phyloP scores from a whole-genome alignment of 768 basidiomycete species.

The Termitomyces bulborhizus region DNA sequence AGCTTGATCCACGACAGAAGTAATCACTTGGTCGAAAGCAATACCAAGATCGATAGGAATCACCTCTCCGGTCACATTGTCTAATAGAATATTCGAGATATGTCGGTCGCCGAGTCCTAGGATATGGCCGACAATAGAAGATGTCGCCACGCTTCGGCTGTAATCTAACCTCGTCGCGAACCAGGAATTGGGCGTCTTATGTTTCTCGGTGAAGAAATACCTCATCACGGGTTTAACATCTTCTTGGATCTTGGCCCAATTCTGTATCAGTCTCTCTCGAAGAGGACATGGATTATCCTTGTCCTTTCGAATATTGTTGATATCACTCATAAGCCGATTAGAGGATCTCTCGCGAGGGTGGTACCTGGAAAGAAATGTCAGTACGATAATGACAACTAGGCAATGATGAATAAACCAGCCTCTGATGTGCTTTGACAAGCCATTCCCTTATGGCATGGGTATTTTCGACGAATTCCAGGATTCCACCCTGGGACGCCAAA shows the following conservation, averaged over 20 bases:
- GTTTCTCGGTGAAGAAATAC: slow-evolving; percentile 88
- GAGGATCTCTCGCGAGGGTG: slow-evolving; percentile 45
- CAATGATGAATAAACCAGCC: slow-evolving; percentile 31
- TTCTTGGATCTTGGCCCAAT: slow-evolving; percentile 30
- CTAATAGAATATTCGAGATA: slow-evolving; percentile 85
- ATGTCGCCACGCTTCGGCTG: slow-evolving; percentile 87
- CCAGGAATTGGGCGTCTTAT: slow-evolving; percentile 88
- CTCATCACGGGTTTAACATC: slow-evolving; percentile 82
- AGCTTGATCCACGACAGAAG: not conserved
- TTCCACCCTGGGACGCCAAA: slow-evolving; percentile 69
- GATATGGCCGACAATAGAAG: slow-evolving; percentile 89
- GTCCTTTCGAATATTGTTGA: slow-evolving; percentile 27
- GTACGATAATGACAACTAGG: not conserved
- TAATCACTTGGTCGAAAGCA: slow-evolving; percentile 84
- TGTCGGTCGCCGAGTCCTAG: slow-evolving; percentile 93
- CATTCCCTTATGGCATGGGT: slow-evolving; percentile 61
- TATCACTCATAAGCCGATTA: slow-evolving; percentile 18
- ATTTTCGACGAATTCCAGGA: slow-evolving; percentile 87
- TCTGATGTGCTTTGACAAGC: slow-evolving; percentile 56
- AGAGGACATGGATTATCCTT: not conserved
- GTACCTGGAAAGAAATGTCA: slow-evolving; percentile 42
- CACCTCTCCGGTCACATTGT: slow-evolving; percentile 75
- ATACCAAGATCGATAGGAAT: slow-evolving; percentile 97
- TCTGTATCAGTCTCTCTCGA: not conserved
- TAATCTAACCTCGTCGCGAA: slow-evolving; percentile 88